Evolutionary conservation across 805 yeast genomes (phyloP), one percentile per base, ranked within the genome.

Genomic region (Starmerella sp.): DNA sequence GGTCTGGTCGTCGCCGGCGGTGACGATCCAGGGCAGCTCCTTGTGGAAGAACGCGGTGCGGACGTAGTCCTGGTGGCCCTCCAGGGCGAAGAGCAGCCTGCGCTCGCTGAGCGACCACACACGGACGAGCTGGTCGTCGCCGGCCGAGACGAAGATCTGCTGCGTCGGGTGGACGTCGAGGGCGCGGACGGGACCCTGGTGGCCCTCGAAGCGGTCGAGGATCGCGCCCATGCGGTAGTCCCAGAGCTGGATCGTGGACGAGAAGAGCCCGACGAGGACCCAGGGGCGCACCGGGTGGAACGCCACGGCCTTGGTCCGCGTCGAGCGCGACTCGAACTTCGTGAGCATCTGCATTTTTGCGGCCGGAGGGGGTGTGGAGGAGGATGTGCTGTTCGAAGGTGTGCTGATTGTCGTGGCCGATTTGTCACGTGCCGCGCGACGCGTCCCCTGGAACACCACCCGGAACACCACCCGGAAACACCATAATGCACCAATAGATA

Each of bases 171-270:
- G 99, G 78, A 93, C 91, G 68, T 83, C 91, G 43, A 93, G 86
- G 57, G 90, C 82, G 72, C 99, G 82, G 30, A 93, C 98, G 3
- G 98, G 97, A 31, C 99, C 99, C 65, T 86, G 96, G 69, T 93
- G 99, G 65, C 91, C 98, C 71, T 93, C 98, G 66, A 89, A 93
- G 56, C 97, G 80, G 70, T 90, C 97, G 67, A 93, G 82, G 68
- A 93, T 74, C 3, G 97, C 89, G 45, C 99, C 99, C 99, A 93
- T 93, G 66, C 99, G 83, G 73, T 95, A 93, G 72, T 93, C 99
- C 99, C 99, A 93, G 60, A 93, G 77, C 71, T 95, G 98, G 69
- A 93, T 91, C n/a, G 96, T 89, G n/a, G 96, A 88, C 31, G 96
- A 86, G 70, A 91, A 93, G 58, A 95, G 77, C 7, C 97, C 89